These are phyloP conservation scores for Vitis hybrid DNA, from an alignment of 177 flowering plant genomes.

Conservation along the genomic window DNA sequence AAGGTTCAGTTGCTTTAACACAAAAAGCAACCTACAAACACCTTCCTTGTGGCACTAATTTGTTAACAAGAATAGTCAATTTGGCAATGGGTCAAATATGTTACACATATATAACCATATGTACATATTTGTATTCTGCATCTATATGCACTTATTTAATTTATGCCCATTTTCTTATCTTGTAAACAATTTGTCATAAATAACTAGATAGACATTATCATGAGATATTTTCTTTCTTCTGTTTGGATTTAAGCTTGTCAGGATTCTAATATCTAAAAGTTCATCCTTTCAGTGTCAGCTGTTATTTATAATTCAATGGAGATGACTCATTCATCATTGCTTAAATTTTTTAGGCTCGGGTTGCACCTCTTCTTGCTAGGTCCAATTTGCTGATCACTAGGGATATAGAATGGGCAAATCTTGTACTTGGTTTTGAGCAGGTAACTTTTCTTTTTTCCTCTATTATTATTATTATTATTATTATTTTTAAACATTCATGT, in stretches of 20 bases:
- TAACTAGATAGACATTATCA: neutral
- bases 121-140: too few relatives aligned
- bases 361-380: conserved; percentile 93
- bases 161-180: neutral
- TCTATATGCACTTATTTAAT: neutral
- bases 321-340: neutral
- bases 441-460: conserved; percentile 29
- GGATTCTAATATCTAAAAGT: neutral
- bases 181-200: neutral
- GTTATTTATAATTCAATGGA: neutral
- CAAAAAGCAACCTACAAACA: too few relatives aligned
- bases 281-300: neutral
- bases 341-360: conserved; percentile 41
- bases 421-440: conserved; percentile 93
- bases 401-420: conserved; percentile 97
- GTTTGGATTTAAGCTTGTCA: neutral
- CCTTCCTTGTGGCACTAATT: too few relatives aligned
- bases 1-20: too few relatives aligned
- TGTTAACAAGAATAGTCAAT: too few relatives aligned
- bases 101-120: too few relatives aligned
- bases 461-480: neutral
- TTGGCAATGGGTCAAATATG: too few relatives aligned
- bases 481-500: too few relatives aligned
- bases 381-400: conserved; percentile 88
- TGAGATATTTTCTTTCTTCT: neutral